phyloP scores from a whole-genome alignment of 768 basidiomycete genomes.

The Jaapia argillacea region DNA sequence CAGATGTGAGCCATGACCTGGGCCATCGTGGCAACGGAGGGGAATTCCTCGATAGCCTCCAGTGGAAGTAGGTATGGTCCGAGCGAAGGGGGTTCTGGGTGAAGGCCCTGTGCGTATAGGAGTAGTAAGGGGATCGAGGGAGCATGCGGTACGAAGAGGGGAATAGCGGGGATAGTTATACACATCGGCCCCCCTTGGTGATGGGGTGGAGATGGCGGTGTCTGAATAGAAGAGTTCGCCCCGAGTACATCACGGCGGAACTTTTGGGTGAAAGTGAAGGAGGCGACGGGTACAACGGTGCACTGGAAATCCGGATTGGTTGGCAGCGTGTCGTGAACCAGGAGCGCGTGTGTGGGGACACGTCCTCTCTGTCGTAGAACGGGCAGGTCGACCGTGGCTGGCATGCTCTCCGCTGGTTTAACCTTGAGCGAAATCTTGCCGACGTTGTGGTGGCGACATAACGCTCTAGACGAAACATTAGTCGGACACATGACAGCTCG shows the following conservation, averaged over 20 bases:
- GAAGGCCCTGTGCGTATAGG: slow-evolving; percentile 47
- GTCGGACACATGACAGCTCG: no score
- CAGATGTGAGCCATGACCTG: slow-evolving; percentile 32
- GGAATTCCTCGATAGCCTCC: slow-evolving; percentile 44
- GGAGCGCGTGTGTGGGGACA: slow-evolving; percentile 49
- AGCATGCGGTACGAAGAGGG: slow-evolving; percentile 39
- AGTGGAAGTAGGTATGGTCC: slow-evolving; percentile 45
- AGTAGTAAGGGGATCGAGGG: slow-evolving; percentile 46
- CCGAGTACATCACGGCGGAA: slow-evolving; percentile 27
- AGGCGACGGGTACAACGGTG: slow-evolving; percentile 45
- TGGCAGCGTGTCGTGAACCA: slow-evolving; percentile 26
- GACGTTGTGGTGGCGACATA: slow-evolving; percentile 25
- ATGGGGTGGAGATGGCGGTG: slow-evolving; percentile 21
- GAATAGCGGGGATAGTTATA: slow-evolving; percentile 44
- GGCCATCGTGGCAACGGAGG: slow-evolving; percentile 49
- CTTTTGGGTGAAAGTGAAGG: slow-evolving; percentile 30
- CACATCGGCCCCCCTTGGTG: slow-evolving; percentile 13
- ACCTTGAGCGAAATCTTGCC: slow-evolving; percentile 13
- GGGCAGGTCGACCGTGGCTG: slow-evolving; percentile 36
- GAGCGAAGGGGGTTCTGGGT: slow-evolving; percentile 35
- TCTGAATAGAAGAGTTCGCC: slow-evolving; percentile 20
- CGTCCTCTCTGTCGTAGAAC: slow-evolving; percentile 33
- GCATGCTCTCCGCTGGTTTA: slow-evolving; percentile 23
- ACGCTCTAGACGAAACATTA: slow-evolving; percentile 14
- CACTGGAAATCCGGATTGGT: slow-evolving; percentile 2